Evolutionary conservation across 495 filamentous ascomycete species (phyloP).

Genomic region (Podospora comata): DNA sequence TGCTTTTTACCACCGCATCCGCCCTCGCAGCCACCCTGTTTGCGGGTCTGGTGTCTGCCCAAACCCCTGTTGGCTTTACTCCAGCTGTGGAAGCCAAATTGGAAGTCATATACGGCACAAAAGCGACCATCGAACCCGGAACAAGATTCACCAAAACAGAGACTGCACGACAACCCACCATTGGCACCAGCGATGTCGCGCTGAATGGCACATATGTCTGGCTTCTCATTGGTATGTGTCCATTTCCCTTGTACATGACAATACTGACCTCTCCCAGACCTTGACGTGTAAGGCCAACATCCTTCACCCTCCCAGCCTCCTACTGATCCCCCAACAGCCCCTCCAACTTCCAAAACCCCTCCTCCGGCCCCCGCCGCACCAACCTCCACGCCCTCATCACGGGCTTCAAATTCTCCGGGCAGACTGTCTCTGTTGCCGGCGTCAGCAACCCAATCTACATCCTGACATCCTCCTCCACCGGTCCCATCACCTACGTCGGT

Average conservation of each 20-base stretch:
- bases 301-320: neutral
- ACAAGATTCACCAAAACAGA: constrained; percentile 37
- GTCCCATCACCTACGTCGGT: constrained; percentile 41
- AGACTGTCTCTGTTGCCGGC: constrained; percentile 15
- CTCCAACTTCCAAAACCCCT: constrained; percentile 39
- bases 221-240: constrained; percentile 43
- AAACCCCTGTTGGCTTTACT: constrained; percentile 44
- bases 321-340: constrained; percentile 26
- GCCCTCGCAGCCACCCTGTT: constrained; percentile 2
- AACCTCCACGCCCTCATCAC: constrained; percentile 48
- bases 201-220: constrained; percentile 44
- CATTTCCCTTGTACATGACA: neutral
- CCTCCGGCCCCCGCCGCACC: constrained; percentile 32
- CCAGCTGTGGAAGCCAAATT: constrained; percentile 41
- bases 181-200: constrained; percentile 38
- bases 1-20: constrained; percentile 10
- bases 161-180: constrained; percentile 40
- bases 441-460: constrained; percentile 34
- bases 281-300: constrained; percentile 36
- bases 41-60: constrained; percentile 23
- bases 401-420: constrained; percentile 40
- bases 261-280: constrained; percentile 25
- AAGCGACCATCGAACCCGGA: constrained; percentile 38
- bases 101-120: constrained; percentile 45
- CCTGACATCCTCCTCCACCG: constrained; percentile 37